A percentile compares a stretch with the other conserved stretches of the same genome.
Evolutionary conservation across 176 grass and related monocot species (phyloP).

Genomic region (Raddia guianensis): DNA sequence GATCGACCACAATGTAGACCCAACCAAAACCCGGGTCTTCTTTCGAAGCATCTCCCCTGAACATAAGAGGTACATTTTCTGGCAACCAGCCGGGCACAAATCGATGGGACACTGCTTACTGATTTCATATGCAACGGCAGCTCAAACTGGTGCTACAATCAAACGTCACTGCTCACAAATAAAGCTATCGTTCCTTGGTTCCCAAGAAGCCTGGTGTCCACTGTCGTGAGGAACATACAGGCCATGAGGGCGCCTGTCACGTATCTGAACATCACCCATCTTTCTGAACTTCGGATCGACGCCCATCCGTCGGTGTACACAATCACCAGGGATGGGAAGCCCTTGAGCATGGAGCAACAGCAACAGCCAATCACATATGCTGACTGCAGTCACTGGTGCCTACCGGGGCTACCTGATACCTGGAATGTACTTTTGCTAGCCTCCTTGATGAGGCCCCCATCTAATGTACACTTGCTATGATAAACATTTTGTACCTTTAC

Average conservation of each 20-base stretch:
- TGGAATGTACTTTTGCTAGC: conserved; percentile 63
- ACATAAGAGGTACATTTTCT: conserved; percentile 47
- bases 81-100: background rate
- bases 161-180: conserved; percentile 31
- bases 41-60: conserved; percentile 69
- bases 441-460: conserved; percentile 28
- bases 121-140: conserved; percentile 24
- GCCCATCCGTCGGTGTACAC: conserved; percentile 59
- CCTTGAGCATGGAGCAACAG: conserved; percentile 35
- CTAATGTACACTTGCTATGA: conserved; percentile 30
- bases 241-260: conserved; percentile 30
- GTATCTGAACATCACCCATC: conserved; percentile 54
- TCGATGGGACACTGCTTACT: background rate
- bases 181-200: conserved; percentile 42
- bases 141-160: conserved; percentile 60
- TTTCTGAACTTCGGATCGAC: conserved; percentile 44
- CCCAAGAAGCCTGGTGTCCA: conserved; percentile 34
- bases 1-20: conserved; percentile 45
- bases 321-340: conserved; percentile 28
- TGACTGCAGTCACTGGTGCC: conserved; percentile 63
- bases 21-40: conserved; percentile 46
- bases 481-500: background rate
- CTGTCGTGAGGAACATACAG: conserved; percentile 24
- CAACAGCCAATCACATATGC: conserved; percentile 31
- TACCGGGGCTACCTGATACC: conserved; percentile 53